Evolutionary conservation across 2,329 filamentous ascomycete genomes (phyloP).

Genomic region (Diplodia seriata): DNA sequence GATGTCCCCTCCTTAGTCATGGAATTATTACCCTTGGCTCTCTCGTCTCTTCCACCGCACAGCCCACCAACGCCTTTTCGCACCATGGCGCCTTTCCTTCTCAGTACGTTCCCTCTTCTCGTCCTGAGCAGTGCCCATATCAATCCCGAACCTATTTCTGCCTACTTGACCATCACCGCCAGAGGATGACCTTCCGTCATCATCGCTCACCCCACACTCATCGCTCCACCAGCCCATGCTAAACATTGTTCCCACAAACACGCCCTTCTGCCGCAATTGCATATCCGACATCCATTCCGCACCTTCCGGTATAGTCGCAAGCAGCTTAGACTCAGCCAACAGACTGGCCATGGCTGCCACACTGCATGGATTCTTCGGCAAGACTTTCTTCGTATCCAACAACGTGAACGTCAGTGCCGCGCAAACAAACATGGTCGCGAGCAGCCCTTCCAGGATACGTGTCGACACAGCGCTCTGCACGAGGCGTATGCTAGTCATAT

Average conservation of each 20-base stretch:
- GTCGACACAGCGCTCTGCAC: slow-evolving; percentile 2
- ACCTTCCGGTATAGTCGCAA: not conserved
- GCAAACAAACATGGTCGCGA: slow-evolving; percentile 1
- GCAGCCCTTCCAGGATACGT: not conserved
- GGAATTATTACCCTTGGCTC: too few species aligned
- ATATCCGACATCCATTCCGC: slow-evolving; percentile 1
- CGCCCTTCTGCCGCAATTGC: not conserved
- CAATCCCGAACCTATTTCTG: slow-evolving; percentile 16
- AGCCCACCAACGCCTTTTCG: too few species aligned
- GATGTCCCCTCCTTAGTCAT: too few species aligned
- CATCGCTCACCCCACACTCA: not conserved
- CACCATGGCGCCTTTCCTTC: not conserved
- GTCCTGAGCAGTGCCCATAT: not conserved
- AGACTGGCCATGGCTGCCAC: slow-evolving; percentile 5
- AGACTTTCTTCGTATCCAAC: not conserved
- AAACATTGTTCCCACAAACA: slow-evolving; percentile 4
- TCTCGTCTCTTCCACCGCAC: too few species aligned
- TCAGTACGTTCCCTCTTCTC: too few species aligned
- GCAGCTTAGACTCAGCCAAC: not conserved
- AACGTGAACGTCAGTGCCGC: not conserved
- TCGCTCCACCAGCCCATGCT: slow-evolving; percentile 18
- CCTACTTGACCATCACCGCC: not conserved
- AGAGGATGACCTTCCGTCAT: not conserved
- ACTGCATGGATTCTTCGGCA: slow-evolving; percentile 13
- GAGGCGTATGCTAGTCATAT: not conserved